Evolutionary conservation across 2,329 filamentous ascomycete genomes (phyloP), one percentile per base, ranked within the genome.

Genomic region (Microdochium paspali): DNA sequence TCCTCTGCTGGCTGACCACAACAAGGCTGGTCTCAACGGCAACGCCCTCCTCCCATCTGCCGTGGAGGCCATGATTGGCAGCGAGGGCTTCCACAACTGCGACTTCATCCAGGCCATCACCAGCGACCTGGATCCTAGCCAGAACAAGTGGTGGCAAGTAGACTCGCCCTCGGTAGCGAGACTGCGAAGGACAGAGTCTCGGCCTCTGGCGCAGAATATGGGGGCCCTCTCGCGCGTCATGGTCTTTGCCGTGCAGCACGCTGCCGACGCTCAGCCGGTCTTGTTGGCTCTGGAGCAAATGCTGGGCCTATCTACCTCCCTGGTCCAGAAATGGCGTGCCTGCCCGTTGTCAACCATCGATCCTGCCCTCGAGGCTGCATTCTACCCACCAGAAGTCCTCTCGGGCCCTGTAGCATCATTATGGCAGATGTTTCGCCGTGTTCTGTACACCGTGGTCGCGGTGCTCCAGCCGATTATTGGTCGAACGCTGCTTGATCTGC

Each of bases 301-400:
- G 12, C 66, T 84, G 9, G 73, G 72, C 5, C 90, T 95, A 56
- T 77, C 82, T 0, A 72, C 76, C 24, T 80, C 74, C 3, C 63
- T 94, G 6, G 70, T 84, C 43, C 76, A 80, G 2, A 82, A 84
- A 50, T 95, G 90, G 90, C 76, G 80, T 28, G 77, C 80, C 50
- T 87, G 80, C 59, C 84, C 84, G 47, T 70, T 95, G 32, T 89
- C 86, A 1, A 75, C 79, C 44, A 70, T 94, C 32, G 88, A 94
- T 54, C 64, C 73, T 10, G 76, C 81, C 0, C 79, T 87, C 47
- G 86, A 94, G 56, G 61, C 65, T 2, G 66, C 74, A 9, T 77
- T 74, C 46, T 66, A 95, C 6, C 78, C 82, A 21, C 72, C 78
- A 1, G 80, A 87, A 48, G 84, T 86, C 0, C 61, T 81, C 30